These are phyloP conservation scores for Dothistroma septosporum DNA, from an alignment of 2,329 filamentous ascomycete genomes.

Conservation along the genomic window DNA sequence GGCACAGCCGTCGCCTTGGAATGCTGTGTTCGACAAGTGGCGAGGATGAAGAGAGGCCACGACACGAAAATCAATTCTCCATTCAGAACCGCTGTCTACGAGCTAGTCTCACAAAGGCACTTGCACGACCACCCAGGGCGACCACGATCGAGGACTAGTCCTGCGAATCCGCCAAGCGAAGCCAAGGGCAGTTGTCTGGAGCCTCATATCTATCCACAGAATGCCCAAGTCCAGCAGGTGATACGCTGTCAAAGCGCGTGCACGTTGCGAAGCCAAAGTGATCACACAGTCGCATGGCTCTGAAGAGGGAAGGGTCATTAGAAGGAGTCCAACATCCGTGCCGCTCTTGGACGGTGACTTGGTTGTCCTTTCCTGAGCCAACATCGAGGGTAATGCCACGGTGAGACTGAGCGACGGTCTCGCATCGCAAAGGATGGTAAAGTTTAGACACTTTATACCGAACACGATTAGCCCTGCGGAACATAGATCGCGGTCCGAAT, in stretches of 20 bases:
- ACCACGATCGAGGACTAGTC: too few relatives aligned
- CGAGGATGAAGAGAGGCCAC: neutral
- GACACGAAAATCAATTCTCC: neutral
- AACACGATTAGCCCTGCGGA: neutral
- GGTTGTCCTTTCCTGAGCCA: neutral
- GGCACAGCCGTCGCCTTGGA: neutral
- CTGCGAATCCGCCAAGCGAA: too few relatives aligned
- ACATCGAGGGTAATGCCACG: neutral
- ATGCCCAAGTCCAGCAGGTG: too few relatives aligned
- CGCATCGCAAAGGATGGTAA: neutral
- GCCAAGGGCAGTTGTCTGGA: too few relatives aligned
- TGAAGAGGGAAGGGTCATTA: neutral
- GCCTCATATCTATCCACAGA: too few relatives aligned
- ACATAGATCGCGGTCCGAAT: neutral
- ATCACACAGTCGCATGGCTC: neutral
- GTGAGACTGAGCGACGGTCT: neutral
- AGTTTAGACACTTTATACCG: neutral
- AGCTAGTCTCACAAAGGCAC: too few relatives aligned
- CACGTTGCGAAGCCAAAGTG: neutral
- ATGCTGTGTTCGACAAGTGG: conserved; percentile 2
- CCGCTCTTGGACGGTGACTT: neutral
- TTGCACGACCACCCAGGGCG: too few relatives aligned
- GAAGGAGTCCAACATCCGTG: neutral
- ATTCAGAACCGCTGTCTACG: neutral
- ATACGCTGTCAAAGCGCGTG: neutral